Base-by-base conservation (phyloP, 176 grass and related monocot species). In the Guadua angustifolia region DNA sequence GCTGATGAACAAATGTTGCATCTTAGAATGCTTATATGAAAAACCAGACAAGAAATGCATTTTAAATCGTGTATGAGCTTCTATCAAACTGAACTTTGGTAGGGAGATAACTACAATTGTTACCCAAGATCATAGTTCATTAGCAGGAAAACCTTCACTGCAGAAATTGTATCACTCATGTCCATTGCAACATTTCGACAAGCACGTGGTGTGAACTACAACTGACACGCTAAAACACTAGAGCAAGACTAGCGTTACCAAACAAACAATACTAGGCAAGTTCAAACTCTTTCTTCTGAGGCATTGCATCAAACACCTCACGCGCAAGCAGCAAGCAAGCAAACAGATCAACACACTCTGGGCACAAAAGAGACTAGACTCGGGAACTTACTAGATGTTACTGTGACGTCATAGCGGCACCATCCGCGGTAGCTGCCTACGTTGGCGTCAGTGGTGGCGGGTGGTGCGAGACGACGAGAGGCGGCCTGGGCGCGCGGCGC, bases 401-500 rank as follows among this genome's bases (percentile, higher is more conserved):
- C 42, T 69, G 47, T 7, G 59, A n/a, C 1, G 66, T 29, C 24
- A 40, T 18, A 44, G 69, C 2, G 7, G 77, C 59, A 13, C 10
- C 49, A 25, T 52, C 55, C 2, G 55, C 12, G 6, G 71, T 10
- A 25, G 73, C 43, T 0, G 65, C 62, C 14, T 71, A 16, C 35
- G 69, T 14, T 15, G 69, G 51, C 15, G 52, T 9, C 21, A 56
- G 33, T 3, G 78, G 47, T 22, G 70, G 69, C 47, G 81, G 33
- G 25, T 65, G 36, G 81, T 98, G 92, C 11, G 74, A 84, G 55
- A 93, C 75, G 73, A 98, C 82, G 44, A 98, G 85, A 19, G 95
- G 95, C 15, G 95, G 91, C n/a, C 90, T 90, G 42, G 85, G 87
- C 7, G 95, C 89, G 71, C 84, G 87, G n/a, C 86, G 84, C 74